phyloP scores from a whole-genome alignment of 768 basidiomycete genomes.

The Suillus fuscotomentosus region DNA sequence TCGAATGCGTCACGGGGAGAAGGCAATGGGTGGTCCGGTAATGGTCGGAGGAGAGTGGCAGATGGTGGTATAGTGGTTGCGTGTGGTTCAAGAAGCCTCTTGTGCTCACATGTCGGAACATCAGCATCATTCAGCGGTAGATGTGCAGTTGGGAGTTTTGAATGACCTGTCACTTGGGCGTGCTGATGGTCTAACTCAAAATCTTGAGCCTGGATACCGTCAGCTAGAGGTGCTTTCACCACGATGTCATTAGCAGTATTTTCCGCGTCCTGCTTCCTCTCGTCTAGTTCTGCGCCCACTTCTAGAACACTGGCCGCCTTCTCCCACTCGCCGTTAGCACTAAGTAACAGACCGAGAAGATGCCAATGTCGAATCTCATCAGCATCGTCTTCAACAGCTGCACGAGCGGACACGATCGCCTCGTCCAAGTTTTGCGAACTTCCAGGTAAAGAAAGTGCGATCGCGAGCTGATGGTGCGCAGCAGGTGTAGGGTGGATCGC shows the following conservation, averaged over 20 bases:
- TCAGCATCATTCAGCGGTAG: constrained; percentile 1
- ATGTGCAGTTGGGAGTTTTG: not conserved
- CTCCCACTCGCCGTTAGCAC: constrained; percentile 74
- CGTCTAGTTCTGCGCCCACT: constrained; percentile 63
- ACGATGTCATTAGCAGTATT: constrained; percentile 21
- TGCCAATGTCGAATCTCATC: constrained; percentile 82
- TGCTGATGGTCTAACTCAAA: constrained; percentile 13
- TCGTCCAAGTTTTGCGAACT: constrained; percentile 61
- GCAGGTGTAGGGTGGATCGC: constrained; percentile 48
- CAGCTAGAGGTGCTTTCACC: constrained; percentile 7
- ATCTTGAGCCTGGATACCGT: constrained; percentile 7
- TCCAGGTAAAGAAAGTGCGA: constrained; percentile 66
- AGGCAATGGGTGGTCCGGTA: constrained; percentile 47
- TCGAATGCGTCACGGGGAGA: constrained; percentile 66
- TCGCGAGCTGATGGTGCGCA: constrained; percentile 78
- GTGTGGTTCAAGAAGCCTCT: constrained; percentile 29
- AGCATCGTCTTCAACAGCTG: constrained; percentile 71
- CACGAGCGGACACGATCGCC: constrained; percentile 65
- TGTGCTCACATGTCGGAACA: too few species aligned
- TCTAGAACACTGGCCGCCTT: constrained; percentile 78
- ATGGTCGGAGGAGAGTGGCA: constrained; percentile 39
- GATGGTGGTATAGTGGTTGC: constrained; percentile 39
- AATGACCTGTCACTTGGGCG: not conserved
- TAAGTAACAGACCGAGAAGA: constrained; percentile 80
- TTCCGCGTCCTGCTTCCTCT: constrained; percentile 33